Base-by-base conservation (phyloP, 2,329 filamentous ascomycete species). In the Clarireedia monteithiana region DNA sequence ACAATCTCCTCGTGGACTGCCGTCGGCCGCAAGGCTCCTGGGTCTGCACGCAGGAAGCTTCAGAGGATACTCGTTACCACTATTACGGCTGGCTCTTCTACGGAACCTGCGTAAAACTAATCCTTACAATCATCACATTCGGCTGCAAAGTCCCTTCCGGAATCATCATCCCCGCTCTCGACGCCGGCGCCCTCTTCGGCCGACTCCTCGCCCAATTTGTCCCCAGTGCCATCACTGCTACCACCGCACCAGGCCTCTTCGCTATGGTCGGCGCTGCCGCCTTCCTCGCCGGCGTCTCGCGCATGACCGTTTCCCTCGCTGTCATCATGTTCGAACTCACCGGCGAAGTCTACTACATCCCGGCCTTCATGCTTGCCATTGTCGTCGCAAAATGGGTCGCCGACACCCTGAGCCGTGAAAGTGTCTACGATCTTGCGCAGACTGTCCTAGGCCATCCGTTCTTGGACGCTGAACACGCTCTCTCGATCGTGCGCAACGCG, bases 291-390 rank as follows among this genome's bases (percentile, higher is more conserved):
- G 80, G 80, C 5, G 78, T 83, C 1, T 77, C 75, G 10, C 71
- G 80, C 39, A 82, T 82, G 79, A 82, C 80, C 0, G 76, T 82
- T 9, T 78, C 75, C 2, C 71, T 83, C 6, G 75, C 76, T 7
- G 80, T 83, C 40, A 81, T 83, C 67, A 82, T 83, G 79, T 82
- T 83, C 66, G 79, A 81, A 64, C 71, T 83, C 6, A 83, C 80
- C 0, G 80, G 80, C 40, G 78, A 82, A 61, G 73, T 82, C 6
- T 75, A 79, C 58, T 82, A 81, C 65, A 74, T 79, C 9, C 70
- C 81, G 1, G 78, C 80, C 10, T 76, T 80, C 59, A 83, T 82
- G 78, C 73, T 81, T 23, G 79, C 80, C 6, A 83, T 83, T 55
- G 70, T 83, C 5, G 74, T 80, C 0, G 78, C 79, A 0, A 83